phyloP scores from a whole-genome alignment of 2,329 filamentous ascomycete genomes.

The Aspergillus sp. region DNA sequence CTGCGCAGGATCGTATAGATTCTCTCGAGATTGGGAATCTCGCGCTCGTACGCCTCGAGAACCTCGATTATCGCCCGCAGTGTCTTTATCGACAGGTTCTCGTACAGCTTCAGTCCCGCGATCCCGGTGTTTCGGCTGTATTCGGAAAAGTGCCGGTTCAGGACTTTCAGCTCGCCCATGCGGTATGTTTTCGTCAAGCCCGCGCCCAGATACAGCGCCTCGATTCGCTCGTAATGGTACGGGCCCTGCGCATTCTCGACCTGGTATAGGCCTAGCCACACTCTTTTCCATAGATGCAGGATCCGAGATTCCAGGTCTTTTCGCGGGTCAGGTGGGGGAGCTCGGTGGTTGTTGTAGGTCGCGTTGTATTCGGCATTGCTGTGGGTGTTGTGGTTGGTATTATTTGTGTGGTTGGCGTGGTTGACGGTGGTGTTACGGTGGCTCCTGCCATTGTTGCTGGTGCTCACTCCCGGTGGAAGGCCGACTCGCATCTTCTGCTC shows the following conservation, averaged over 20 bases:
- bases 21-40: constrained; percentile 8
- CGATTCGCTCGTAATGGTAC: constrained; percentile 9
- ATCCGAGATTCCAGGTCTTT: constrained; percentile 9
- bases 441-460: neutral
- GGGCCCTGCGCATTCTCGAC: constrained; percentile 7
- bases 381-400: too few species aligned
- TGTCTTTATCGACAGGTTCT: constrained; percentile 8
- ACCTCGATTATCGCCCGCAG: constrained; percentile 10
- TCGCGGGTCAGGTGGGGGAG: neutral
- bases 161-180: constrained; percentile 5
- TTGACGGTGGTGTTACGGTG: neutral
- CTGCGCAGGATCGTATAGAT: constrained; percentile 10
- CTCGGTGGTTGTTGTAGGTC: neutral
- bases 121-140: constrained; percentile 7
- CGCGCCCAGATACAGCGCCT: constrained; percentile 11
- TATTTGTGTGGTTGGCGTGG: neutral
- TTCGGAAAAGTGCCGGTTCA: constrained; percentile 7
- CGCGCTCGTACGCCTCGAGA: constrained; percentile 12
- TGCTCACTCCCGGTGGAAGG: neutral
- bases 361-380: too few species aligned
- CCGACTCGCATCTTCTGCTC: neutral
- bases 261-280: constrained; percentile 16
- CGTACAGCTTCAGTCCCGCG: constrained; percentile 11
- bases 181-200: constrained; percentile 7
- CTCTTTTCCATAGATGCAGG: constrained; percentile 11